Base-by-base conservation (phyloP, 2,329 filamentous ascomycete species). In the Lasiodiplodia gonubiensis region DNA sequence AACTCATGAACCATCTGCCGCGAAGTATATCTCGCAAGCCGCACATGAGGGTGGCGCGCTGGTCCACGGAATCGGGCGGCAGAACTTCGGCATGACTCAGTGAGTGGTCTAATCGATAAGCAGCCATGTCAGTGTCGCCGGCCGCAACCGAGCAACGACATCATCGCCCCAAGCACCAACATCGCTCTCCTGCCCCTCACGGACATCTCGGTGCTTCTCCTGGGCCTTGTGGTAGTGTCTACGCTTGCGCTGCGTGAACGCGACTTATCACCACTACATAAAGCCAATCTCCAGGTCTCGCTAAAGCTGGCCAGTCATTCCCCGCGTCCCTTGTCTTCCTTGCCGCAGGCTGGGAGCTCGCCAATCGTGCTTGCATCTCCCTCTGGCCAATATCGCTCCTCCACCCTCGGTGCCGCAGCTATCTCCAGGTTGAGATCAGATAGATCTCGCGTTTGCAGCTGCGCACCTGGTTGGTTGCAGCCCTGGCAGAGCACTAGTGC, bases 101-200 rank as follows among this genome's bases (percentile, higher is more conserved):
- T 27, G 21, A 4, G 1, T 14, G 8, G 14, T 6, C 33, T 35
- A 59, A 66, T 59, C 64, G 53, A 66, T 66, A 59, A 59, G 53
- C 21, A n/a, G 39, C n/a, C 33, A 16, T 46, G 52, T 42, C 48
- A 35, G 18, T 18, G 5, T 4, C 63, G 63, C 64, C 52, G 27
- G 25, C 14, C 6, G 27, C 37, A 39, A 54, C 64, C 53, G 37
- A 59, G 23, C 51, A 14, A 57, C 64, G 64, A 57, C 64, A 66
- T 66, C 53, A 59, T 66, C 46, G 64, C 21, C 27, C 8, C 8
- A 7, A 53, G 10, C 33, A 8, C 57, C 61, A 64, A 12, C 57
- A 21, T 25, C 25, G 39, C 25, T 35, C 57, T 61, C 18, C 49
- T 54, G 49, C n/a, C 3, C 12, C 23, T 11, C 27, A 12, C 11